A percentile compares a stretch with the other conserved stretches of the same genome.
These are phyloP conservation scores for Astrothelium macrocarpum DNA, from an alignment of 495 filamentous ascomycete species.

Conservation along the genomic window DNA sequence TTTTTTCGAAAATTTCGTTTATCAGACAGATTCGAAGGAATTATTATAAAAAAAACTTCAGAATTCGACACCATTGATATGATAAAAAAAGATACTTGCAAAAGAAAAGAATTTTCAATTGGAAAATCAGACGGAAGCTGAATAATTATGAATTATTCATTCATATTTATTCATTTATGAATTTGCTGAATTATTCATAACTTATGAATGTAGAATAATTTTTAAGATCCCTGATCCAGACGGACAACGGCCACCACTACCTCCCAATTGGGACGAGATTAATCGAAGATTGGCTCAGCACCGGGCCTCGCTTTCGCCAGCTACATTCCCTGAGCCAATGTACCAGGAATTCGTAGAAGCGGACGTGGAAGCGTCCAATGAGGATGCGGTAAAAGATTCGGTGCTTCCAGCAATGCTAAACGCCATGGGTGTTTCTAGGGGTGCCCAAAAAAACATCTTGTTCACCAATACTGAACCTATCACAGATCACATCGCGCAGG, in stretches of 20 bases:
- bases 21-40: too few species aligned
- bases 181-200: too few species aligned
- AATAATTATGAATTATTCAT: too few species aligned
- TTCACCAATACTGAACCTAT: conserved; percentile 33
- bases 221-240: too few species aligned
- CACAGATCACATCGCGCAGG: not conserved
- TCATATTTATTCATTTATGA: too few species aligned
- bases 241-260: conserved; percentile 13
- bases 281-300: conserved; percentile 11
- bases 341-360: conserved; percentile 25
- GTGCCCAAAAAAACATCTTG: conserved; percentile 21
- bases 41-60: too few species aligned
- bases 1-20: too few species aligned
- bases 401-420: conserved; percentile 33
- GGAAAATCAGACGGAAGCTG: too few species aligned
- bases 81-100: too few species aligned
- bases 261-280: conserved; percentile 20
- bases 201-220: too few species aligned
- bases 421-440: conserved; percentile 11
- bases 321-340: conserved; percentile 23
- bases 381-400: not conserved
- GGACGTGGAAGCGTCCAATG: conserved; percentile 24
- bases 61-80: too few species aligned
- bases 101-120: too few species aligned
- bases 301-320: not conserved